Percentiles rank a stretch among this genome's conserved stretches.
These are phyloP conservation scores for Dothistroma septosporum DNA, from an alignment of 2,329 filamentous ascomycete genomes.

Conservation along the genomic window DNA sequence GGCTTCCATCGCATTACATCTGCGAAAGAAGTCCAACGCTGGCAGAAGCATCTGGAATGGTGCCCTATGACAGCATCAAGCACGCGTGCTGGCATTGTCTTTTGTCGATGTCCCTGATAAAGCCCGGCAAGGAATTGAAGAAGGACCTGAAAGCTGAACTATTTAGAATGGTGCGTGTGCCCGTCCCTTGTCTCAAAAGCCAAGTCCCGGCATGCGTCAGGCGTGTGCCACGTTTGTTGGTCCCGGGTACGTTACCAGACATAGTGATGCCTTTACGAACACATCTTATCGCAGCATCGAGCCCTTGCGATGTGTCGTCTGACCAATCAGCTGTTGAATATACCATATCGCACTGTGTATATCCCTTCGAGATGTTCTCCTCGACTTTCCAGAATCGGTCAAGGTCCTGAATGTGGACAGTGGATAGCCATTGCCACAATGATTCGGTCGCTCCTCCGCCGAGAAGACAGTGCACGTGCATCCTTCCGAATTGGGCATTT, in stretches of 20 bases:
- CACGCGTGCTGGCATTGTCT: not conserved
- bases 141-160: not conserved
- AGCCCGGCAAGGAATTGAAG: not conserved
- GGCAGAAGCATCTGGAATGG: no score
- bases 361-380: not conserved
- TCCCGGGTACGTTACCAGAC: not conserved
- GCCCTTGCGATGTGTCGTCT: not conserved
- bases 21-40: no score
- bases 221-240: not conserved
- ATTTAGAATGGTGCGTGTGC: not conserved
- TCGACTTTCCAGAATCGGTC: not conserved
- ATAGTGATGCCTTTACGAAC: not conserved
- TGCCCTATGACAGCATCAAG: no score
- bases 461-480: not conserved
- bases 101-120: not conserved
- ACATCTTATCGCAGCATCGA: not conserved
- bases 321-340: not conserved
- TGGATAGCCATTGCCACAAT: not conserved
- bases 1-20: no score
- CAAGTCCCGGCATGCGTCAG: not conserved
- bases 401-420: not conserved
- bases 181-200: not conserved
- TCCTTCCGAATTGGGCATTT: not conserved
- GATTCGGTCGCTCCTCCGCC: not conserved
- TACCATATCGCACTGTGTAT: not conserved